Evolutionary conservation across 2,329 filamentous ascomycete genomes (phyloP).

Genomic region (Endoconidiophora polonica): DNA sequence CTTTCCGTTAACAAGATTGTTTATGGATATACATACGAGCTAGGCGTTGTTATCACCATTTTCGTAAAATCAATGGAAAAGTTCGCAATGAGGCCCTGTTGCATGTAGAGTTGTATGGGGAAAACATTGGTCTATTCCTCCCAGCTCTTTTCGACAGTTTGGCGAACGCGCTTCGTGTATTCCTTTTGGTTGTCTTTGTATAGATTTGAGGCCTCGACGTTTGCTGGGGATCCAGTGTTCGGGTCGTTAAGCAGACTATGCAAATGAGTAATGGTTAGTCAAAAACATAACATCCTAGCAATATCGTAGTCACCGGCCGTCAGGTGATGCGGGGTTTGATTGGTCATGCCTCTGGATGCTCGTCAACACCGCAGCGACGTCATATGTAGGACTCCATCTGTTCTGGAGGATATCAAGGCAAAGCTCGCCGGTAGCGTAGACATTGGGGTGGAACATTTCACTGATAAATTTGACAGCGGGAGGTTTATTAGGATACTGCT

Average conservation of each 20-base stretch:
- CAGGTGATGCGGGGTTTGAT: neutral
- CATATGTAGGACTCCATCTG: constrained; percentile 95
- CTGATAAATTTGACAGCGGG: constrained; percentile 97
- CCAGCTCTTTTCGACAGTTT: constrained; percentile 99
- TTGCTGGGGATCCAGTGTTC: constrained; percentile 94
- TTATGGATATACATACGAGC: too few relatives aligned
- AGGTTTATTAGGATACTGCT: constrained; percentile 97
- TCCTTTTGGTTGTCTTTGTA: constrained; percentile 98
- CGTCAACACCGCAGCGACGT: constrained; percentile 90
- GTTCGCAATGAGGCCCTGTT: too few relatives aligned
- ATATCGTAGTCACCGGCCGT: neutral
- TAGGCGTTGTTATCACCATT: too few relatives aligned
- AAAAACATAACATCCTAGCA: neutral
- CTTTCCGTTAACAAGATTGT: too few relatives aligned
- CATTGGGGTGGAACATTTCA: constrained; percentile 98
- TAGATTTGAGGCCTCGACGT: constrained; percentile 92
- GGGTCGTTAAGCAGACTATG: constrained; percentile 83
- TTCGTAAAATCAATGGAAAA: too few relatives aligned
- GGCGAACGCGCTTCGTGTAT: constrained; percentile 84
- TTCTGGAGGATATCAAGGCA: constrained; percentile 97
- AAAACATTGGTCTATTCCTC: constrained; percentile 45
- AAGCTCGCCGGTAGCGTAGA: constrained; percentile 90
- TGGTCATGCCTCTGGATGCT: constrained; percentile 74
- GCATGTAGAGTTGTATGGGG: too few relatives aligned
- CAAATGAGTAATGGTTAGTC: neutral